phyloP scores from a whole-genome alignment of 257 asterid genomes.

The Leonotis leonurus region DNA sequence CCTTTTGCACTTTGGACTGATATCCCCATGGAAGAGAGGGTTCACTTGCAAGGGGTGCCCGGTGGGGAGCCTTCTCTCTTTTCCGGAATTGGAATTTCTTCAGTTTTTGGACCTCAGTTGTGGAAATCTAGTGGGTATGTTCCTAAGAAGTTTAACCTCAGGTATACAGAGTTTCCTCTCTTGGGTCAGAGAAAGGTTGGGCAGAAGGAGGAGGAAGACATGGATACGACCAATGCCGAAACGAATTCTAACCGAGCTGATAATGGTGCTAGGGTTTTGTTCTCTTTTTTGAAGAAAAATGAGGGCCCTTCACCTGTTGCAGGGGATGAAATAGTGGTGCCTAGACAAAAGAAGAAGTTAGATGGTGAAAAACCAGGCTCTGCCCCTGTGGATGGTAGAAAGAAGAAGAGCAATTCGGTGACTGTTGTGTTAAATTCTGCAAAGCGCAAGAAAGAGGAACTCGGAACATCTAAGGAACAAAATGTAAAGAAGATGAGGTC shows the following conservation, averaged over 20 bases:
- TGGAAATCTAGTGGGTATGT: conserved; percentile 86
- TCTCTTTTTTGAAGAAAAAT: conserved; percentile 45
- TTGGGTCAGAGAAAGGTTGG: conserved; percentile 30
- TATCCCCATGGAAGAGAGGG: conserved; percentile 82
- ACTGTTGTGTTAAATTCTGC: conserved; percentile 34
- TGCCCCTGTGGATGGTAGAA: conserved; percentile 27
- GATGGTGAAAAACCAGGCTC: conserved; percentile 20
- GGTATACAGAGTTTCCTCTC: conserved; percentile 52
- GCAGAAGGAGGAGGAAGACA: conserved; percentile 17
- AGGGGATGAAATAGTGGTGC: conserved; percentile 5
- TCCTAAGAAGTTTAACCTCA: conserved; percentile 78
- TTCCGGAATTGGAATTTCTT: conserved; percentile 45
- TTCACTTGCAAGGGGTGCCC: conserved; percentile 91
- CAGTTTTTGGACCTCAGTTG: conserved; percentile 60
- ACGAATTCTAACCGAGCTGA: conserved; percentile 33
- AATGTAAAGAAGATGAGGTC: conserved; percentile 43
- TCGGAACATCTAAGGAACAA: conserved; percentile 36
- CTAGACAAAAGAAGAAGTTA: conserved; percentile 20
- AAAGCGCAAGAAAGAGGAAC: conserved; percentile 52
- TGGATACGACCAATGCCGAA: conserved; percentile 22
- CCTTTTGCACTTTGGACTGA: conserved; percentile 71
- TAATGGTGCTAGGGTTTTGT: conserved; percentile 54
- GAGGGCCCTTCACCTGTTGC: conserved; percentile 18
- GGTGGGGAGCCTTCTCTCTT: conserved; percentile 85
- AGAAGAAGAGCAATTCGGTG: conserved; percentile 34